A percentile compares a stretch with the other conserved stretches of the same genome.
phyloP scores from a whole-genome alignment of 192 early-diverging fungal genomes.

The Powellomyces hirtus region DNA sequence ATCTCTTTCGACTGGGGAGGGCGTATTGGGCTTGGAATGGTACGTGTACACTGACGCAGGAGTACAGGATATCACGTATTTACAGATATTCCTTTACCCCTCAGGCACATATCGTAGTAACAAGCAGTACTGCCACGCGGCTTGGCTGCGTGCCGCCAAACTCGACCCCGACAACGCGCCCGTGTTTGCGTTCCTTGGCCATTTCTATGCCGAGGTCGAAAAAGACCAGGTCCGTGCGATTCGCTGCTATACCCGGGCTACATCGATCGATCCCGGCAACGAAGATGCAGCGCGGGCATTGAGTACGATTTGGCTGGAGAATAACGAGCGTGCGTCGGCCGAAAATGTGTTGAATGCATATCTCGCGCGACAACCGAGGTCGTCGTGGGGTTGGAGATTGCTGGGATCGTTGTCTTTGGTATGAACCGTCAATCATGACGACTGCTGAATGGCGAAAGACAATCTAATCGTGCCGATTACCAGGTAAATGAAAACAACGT shows the following conservation, averaged over 20 bases:
- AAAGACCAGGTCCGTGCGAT: conserved; percentile 65
- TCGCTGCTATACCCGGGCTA: conserved; percentile 80
- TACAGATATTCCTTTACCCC: not conserved
- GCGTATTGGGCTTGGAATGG: conserved; percentile 77
- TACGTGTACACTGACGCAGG: conserved; percentile 23
- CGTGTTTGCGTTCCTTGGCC: conserved; percentile 78
- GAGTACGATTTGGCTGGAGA: conserved; percentile 58
- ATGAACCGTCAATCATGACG: conserved; percentile 1
- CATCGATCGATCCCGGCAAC: conserved; percentile 67
- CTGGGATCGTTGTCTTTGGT: conserved; percentile 76
- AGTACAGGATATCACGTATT: not conserved
- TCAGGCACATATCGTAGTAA: conserved; percentile 53
- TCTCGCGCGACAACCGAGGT: conserved; percentile 39
- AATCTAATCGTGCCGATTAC: not conserved
- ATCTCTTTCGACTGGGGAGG: conserved; percentile 64
- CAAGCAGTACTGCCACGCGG: conserved; percentile 60
- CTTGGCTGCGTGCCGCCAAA: conserved; percentile 72
- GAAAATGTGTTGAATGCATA: conserved; percentile 47
- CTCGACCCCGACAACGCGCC: conserved; percentile 55
- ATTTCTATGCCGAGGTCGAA: conserved; percentile 73
- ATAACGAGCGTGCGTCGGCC: conserved; percentile 46
- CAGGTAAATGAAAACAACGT: conserved; percentile 22
- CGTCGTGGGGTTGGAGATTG: conserved; percentile 76
- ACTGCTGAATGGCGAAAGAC: no score
- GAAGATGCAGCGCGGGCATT: conserved; percentile 65